Conservation (phyloP, 1,284 basidiomycete genomes). For the Ceratobasidium sp. region DNA sequence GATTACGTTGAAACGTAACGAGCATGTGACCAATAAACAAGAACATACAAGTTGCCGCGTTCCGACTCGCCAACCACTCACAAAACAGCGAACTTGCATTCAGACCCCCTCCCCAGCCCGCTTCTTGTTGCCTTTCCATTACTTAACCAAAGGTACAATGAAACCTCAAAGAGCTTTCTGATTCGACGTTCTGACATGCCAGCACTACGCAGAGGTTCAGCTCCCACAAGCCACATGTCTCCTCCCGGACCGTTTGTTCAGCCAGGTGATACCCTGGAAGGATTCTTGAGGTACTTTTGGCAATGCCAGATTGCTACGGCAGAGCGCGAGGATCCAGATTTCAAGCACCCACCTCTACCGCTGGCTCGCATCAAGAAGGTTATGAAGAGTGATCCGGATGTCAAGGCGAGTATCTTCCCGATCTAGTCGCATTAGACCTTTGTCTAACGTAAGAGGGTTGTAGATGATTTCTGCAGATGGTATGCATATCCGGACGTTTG, state of each 20-base stretch:
- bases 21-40: conserved; percentile 5
- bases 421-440: neutral
- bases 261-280: conserved; percentile 75
- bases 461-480: conserved; percentile 98
- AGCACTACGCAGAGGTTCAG: neutral
- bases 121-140: neutral
- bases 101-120: neutral
- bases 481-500: conserved; percentile 50
- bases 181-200: neutral
- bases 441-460: neutral
- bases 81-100: conserved; percentile 2
- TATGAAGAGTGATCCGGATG: conserved; percentile 97
- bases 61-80: conserved; percentile 34
- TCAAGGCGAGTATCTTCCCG: conserved; percentile 68
- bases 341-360: conserved; percentile 84
- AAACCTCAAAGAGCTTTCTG: neutral
- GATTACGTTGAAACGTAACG: neutral
- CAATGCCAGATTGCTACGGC: conserved; percentile 80
- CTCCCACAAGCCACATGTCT: conserved; percentile 14
- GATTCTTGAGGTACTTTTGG: conserved; percentile 84
- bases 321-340: conserved; percentile 83
- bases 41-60: conserved; percentile 35
- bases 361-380: conserved; percentile 95
- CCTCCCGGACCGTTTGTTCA: conserved; percentile 62
- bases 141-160: neutral